Evolutionary conservation across 306 rosid species (phyloP).

Genomic region (Gleditsia sinensis): DNA sequence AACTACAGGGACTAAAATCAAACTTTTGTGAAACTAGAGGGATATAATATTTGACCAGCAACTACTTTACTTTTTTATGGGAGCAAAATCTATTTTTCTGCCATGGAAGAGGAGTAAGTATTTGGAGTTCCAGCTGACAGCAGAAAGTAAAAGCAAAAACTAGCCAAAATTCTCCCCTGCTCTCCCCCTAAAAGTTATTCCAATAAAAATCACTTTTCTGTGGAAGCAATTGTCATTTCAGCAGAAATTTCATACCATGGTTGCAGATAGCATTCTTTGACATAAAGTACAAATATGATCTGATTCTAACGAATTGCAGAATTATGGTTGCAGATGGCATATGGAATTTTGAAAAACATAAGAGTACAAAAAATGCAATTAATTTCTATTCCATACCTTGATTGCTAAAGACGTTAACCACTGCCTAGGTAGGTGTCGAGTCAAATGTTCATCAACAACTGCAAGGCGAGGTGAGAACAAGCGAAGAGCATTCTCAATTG

Average conservation of each 20-base stretch:
- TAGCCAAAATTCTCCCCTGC: not conserved
- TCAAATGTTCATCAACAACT: slow-evolving; percentile 93
- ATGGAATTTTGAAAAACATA: not conserved
- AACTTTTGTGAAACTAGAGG: not conserved
- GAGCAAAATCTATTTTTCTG: not conserved
- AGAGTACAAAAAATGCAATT: slow-evolving; percentile 8
- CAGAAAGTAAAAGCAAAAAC: not conserved
- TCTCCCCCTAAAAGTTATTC: no score
- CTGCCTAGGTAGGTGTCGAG: slow-evolving; percentile 76
- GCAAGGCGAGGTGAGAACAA: slow-evolving; percentile 92
- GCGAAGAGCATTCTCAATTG: slow-evolving; percentile 92
- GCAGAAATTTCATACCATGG: no score
- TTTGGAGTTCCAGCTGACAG: not conserved
- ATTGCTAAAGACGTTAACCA: slow-evolving; percentile 83
- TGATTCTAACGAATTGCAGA: slow-evolving; percentile 1
- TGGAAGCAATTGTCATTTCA: no score
- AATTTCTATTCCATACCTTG: slow-evolving; percentile 56
- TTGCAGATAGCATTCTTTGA: no score
- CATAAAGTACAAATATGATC: not conserved
- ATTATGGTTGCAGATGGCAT: no score
- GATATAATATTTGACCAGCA: not conserved
- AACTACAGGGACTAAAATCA: not conserved
- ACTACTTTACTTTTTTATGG: no score
- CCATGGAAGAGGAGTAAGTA: not conserved
- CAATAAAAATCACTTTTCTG: no score